Conservation (phyloP, 2,329 filamentous ascomycete genomes). For the Fusarium pseudoanthophilum region DNA sequence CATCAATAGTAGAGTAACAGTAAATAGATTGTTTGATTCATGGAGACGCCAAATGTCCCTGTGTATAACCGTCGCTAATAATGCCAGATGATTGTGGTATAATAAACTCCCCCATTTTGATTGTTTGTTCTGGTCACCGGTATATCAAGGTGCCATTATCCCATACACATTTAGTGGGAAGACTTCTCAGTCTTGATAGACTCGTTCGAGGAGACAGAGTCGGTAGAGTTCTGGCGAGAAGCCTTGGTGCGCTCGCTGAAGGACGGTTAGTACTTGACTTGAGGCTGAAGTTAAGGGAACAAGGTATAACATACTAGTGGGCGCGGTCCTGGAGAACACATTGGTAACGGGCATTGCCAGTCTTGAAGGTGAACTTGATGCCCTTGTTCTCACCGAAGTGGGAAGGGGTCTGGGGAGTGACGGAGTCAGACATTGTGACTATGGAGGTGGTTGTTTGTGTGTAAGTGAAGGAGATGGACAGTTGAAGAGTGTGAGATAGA, state of each 20-base stretch:
- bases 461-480: background rate
- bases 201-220: slow-evolving; percentile 48
- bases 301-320: slow-evolving; percentile 53
- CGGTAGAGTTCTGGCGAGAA: slow-evolving; percentile 50
- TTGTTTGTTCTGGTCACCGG: background rate
- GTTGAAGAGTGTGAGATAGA: background rate
- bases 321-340: slow-evolving; percentile 58
- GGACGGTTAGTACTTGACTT: slow-evolving; percentile 23
- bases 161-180: slow-evolving; percentile 29
- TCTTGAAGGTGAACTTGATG: slow-evolving; percentile 60
- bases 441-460: slow-evolving; percentile 10
- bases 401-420: slow-evolving; percentile 35
- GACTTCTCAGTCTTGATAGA: slow-evolving; percentile 44
- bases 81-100: slow-evolving; percentile 38
- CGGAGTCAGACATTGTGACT: slow-evolving; percentile 37
- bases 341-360: slow-evolving; percentile 52
- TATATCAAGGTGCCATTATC: slow-evolving; percentile 2
- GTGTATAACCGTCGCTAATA: slow-evolving; percentile 42
- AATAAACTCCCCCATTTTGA: slow-evolving; percentile 29
- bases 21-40: slow-evolving; percentile 36
- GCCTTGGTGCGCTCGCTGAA: slow-evolving; percentile 55
- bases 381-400: slow-evolving; percentile 52
- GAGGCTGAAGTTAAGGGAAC: background rate
- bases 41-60: slow-evolving; percentile 32
- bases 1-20: background rate